These are phyloP conservation scores for Penicillium robsamsonii DNA, from an alignment of 495 filamentous ascomycete genomes.

Conservation along the genomic window DNA sequence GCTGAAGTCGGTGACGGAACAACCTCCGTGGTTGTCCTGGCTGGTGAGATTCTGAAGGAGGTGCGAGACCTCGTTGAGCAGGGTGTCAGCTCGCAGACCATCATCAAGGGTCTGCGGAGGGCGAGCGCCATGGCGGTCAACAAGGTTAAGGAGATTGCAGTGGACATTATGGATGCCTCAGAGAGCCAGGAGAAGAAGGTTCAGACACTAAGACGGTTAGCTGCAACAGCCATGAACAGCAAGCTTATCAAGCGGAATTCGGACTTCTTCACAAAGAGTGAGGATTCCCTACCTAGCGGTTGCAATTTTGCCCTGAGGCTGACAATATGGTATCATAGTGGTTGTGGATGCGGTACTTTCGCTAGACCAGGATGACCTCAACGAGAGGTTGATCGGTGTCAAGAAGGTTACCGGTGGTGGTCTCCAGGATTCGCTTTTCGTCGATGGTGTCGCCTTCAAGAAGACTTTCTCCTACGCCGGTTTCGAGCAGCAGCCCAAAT, in stretches of 20 bases:
- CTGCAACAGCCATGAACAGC: slow-evolving; percentile 98
- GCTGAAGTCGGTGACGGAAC: slow-evolving; percentile 98
- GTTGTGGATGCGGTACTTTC: slow-evolving; percentile 95
- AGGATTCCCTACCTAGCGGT: slow-evolving; percentile 22
- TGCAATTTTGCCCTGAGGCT: slow-evolving; percentile 3
- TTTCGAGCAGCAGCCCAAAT: slow-evolving; percentile 98
- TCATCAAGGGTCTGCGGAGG: slow-evolving; percentile 92
- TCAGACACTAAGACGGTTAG: slow-evolving; percentile 85
- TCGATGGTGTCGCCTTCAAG: slow-evolving; percentile 98
- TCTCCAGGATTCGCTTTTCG: slow-evolving; percentile 93
- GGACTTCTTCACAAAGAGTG: slow-evolving; percentile 96
- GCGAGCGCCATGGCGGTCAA: slow-evolving; percentile 91
- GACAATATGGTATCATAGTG: slow-evolving; percentile 55
- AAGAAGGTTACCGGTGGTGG: slow-evolving; percentile 98
- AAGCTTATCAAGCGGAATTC: slow-evolving; percentile 98
- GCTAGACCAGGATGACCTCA: slow-evolving; percentile 95
- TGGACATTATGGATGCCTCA: slow-evolving; percentile 60
- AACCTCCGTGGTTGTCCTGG: slow-evolving; percentile 92
- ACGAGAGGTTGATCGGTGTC: slow-evolving; percentile 95
- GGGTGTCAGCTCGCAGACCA: slow-evolving; percentile 94
- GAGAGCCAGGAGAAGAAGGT: slow-evolving; percentile 74
- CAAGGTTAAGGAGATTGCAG: slow-evolving; percentile 96
- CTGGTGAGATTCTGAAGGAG: slow-evolving; percentile 96
- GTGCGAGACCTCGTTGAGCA: slow-evolving; percentile 92
- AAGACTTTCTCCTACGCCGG: slow-evolving; percentile 99